Evolutionary conservation across 345 rosid species (phyloP).

Genomic region (Arabidopsis arenosa): DNA sequence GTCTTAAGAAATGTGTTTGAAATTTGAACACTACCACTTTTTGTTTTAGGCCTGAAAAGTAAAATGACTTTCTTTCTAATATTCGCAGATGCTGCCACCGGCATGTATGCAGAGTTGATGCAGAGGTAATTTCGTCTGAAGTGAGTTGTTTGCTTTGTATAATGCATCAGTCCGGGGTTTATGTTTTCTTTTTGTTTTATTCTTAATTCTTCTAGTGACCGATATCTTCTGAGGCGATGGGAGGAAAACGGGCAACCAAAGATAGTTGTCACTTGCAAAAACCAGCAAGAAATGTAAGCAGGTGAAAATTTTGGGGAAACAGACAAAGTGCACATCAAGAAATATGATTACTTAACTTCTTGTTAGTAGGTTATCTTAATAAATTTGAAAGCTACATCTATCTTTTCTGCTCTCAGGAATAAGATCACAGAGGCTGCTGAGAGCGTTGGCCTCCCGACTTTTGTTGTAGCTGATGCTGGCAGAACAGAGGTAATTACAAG

Average conservation of each 20-base stretch:
- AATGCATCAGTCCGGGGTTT: conserved; percentile 5
- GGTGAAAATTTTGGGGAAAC: conserved; percentile 43
- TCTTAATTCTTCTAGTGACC: conserved; percentile 57
- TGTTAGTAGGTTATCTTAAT: conserved; percentile 14
- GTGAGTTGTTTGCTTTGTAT: conserved; percentile 18
- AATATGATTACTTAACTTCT: conserved; percentile 11
- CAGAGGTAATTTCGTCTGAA: conserved; percentile 55
- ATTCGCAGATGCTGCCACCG: conserved; percentile 86
- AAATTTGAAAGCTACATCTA: conserved; percentile 15
- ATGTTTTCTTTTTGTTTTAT: conserved; percentile 21
- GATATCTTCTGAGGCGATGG: conserved; percentile 74
- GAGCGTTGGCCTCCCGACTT: conserved; percentile 79
- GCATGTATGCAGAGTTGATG: conserved; percentile 81
- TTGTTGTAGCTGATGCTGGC: conserved; percentile 97
- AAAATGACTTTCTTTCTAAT: conserved; percentile 18
- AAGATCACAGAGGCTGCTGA: conserved; percentile 82
- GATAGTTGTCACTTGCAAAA: conserved; percentile 83
- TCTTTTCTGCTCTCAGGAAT: conserved; percentile 56
- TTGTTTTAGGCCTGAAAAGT: background rate
- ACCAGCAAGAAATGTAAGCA: conserved; percentile 91
- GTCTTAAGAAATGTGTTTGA: background rate
- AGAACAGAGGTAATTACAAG: conserved; percentile 66
- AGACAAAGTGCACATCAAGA: conserved; percentile 19
- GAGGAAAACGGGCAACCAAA: conserved; percentile 89
- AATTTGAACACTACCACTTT: background rate